phyloP scores from a whole-genome alignment of 2,329 filamentous ascomycete genomes.

The Arthroderma sp. region DNA sequence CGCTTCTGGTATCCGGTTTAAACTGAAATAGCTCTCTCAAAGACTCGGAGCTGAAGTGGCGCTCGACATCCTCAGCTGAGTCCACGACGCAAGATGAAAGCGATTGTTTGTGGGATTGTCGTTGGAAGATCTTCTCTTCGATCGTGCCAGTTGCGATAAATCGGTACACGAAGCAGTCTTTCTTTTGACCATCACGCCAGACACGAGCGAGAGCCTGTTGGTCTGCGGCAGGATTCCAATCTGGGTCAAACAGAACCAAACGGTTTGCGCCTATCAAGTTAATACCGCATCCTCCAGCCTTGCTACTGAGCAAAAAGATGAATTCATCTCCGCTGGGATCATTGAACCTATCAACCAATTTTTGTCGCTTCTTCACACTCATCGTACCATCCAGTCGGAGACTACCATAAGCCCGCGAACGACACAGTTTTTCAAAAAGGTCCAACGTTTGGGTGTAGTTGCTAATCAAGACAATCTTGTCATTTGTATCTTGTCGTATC shows the following conservation, averaged over 20 bases:
- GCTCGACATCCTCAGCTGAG: slow-evolving; percentile 89
- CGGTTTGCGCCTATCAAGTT: slow-evolving; percentile 92
- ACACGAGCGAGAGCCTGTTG: slow-evolving; percentile 94
- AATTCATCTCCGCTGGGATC: slow-evolving; percentile 82
- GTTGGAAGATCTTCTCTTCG: slow-evolving; percentile 98
- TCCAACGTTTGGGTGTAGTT: slow-evolving; percentile 97
- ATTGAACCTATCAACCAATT: slow-evolving; percentile 96
- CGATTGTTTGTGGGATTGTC: slow-evolving; percentile 95
- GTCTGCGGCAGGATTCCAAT: slow-evolving; percentile 96
- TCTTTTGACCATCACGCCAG: slow-evolving; percentile 98
- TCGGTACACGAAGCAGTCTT: slow-evolving; percentile 98
- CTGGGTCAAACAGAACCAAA: slow-evolving; percentile 87
- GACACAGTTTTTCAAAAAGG: slow-evolving; percentile 82
- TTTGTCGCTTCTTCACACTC: slow-evolving; percentile 94
- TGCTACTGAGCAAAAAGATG: slow-evolving; percentile 89
- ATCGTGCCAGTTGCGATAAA: slow-evolving; percentile 98
- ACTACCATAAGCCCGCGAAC: slow-evolving; percentile 67
- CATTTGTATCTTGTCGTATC: slow-evolving; percentile 89
- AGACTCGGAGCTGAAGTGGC: slow-evolving; percentile 86
- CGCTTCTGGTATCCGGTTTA: slow-evolving; percentile 66
- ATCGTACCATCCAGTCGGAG: slow-evolving; percentile 91
- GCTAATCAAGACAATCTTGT: slow-evolving; percentile 98
- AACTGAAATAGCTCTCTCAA: slow-evolving; percentile 92
- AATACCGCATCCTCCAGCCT: slow-evolving; percentile 90
- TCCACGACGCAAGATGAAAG: slow-evolving; percentile 94